phyloP scores from a whole-genome alignment of 2,329 filamentous ascomycete genomes.

The Pyrenophora teres region DNA sequence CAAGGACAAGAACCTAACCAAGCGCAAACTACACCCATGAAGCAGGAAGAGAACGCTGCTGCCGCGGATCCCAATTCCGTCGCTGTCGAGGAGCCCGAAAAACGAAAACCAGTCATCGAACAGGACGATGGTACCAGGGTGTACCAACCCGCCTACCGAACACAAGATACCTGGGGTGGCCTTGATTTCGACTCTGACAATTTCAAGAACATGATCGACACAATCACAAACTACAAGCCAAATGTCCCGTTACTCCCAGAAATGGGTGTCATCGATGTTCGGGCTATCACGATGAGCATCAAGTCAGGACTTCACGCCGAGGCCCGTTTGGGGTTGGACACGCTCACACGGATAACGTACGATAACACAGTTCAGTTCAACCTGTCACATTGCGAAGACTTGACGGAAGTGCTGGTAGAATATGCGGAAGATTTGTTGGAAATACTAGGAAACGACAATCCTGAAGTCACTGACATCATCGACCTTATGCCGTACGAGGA shows the following conservation, averaged over 20 bases:
- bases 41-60: slow-evolving; percentile 28
- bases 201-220: slow-evolving; percentile 75
- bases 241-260: slow-evolving; percentile 76
- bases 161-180: slow-evolving; percentile 36
- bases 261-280: slow-evolving; percentile 86
- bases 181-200: slow-evolving; percentile 53
- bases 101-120: slow-evolving; percentile 34
- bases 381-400: slow-evolving; percentile 65
- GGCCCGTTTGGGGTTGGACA: slow-evolving; percentile 87
- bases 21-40: slow-evolving; percentile 37
- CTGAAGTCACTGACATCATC: slow-evolving; percentile 85
- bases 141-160: slow-evolving; percentile 38
- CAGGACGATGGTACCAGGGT: slow-evolving; percentile 34
- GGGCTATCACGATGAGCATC: slow-evolving; percentile 84
- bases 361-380: slow-evolving; percentile 42
- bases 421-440: slow-evolving; percentile 90
- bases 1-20: slow-evolving; percentile 35
- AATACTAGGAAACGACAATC: slow-evolving; percentile 78
- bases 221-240: slow-evolving; percentile 70
- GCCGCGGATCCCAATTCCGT: slow-evolving; percentile 23
- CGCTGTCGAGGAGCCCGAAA: slow-evolving; percentile 22
- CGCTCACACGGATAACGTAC: slow-evolving; percentile 71
- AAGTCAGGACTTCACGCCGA: slow-evolving; percentile 90
- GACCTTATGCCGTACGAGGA: slow-evolving; percentile 86
- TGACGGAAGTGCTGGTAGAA: slow-evolving; percentile 85